A percentile compares a stretch with the other conserved stretches of the same genome.
These are phyloP conservation scores for Posidonia australis DNA, from an alignment of 106 monocot genomes.

Conservation along the genomic window DNA sequence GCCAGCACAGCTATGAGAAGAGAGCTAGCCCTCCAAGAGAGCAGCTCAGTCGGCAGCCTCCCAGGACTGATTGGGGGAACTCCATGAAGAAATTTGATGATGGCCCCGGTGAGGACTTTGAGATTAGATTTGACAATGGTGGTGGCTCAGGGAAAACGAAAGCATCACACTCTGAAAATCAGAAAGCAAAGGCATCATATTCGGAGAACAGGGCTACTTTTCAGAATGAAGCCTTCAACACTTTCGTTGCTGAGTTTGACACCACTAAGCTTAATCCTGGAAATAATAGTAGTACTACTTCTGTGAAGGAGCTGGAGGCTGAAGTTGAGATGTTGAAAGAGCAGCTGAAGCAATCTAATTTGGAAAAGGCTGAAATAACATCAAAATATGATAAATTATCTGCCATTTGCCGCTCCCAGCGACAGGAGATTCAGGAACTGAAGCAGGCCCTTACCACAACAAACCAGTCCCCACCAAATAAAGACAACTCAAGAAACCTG, in stretches of 20 bases:
- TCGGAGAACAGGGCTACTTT: conserved; percentile 19
- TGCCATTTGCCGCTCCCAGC: conserved; percentile 84
- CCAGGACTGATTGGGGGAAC: conserved; percentile 10
- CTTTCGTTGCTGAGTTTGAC: conserved; percentile 66
- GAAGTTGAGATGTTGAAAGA: conserved; percentile 67
- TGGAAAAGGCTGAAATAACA: conserved; percentile 72
- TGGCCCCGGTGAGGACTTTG: conserved; percentile 43
- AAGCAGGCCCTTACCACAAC: conserved; percentile 34
- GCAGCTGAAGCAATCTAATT: conserved; percentile 55
- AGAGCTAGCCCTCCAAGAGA: conserved; percentile 15
- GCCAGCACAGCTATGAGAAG: conserved; percentile 13
- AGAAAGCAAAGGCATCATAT: conserved; percentile 21
- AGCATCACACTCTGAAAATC: conserved; percentile 14
- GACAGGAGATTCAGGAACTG: conserved; percentile 86
- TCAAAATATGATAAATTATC: conserved; percentile 83
- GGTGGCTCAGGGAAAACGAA: conserved; percentile 22
- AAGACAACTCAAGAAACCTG: conserved; percentile 24
- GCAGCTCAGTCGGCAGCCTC: background rate
- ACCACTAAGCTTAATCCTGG: conserved; percentile 21
- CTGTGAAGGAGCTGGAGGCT: conserved; percentile 39
- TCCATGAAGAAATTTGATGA: conserved; percentile 15
- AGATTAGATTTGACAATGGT: conserved; percentile 51
- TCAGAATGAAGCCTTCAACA: conserved; percentile 41
- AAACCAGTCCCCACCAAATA: conserved; percentile 14
- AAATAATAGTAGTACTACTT: conserved; percentile 10